Base-by-base conservation (phyloP, 805 yeast species). In the Kluyveromyces aestuarii region DNA sequence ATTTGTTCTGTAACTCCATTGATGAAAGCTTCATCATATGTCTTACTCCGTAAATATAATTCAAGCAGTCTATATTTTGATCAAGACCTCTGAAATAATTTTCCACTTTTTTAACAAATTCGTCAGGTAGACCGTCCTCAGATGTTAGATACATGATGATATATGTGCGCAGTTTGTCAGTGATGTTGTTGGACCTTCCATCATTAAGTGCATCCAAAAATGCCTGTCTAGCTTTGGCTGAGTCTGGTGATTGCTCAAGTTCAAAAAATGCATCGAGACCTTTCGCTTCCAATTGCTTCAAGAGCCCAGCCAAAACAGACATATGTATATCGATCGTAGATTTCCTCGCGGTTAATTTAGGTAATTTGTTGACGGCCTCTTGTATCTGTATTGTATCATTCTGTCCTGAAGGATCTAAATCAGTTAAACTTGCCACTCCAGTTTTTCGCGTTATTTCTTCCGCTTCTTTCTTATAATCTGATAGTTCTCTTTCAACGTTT, bases 311-410 rank as follows among this genome's bases (percentile, higher is more conserved):
- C 52, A 95, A 79, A 25, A 93, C 90, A 59, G 87, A 89, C 96
- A 93, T 91, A 69, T 93, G 99, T 82, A 87, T 86, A 69, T 93
- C 99, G 57, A 93, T 83, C 33, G 88, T 80, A 47, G 81, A 74
- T 65, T 93, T 93, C 58, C 95, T 79, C 7, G 88, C 86, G 0
- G 97, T 87, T 52, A 93, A 72, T 64, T 89, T 96, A 2, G 99
- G 99, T 49, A 93, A 75, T 35, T 88, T 89, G 45, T 89, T 89
- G 40, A 93, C 89, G 9, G 96, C 97, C 55, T 81, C 87, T 64
- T 82, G 89, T 48, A 83, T 82, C 54, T 82, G 81, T 46, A 76
- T 67, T 1, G 89, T 83, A 54, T 82, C 87, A 43, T 69, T 72
- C 27, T 70, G 64, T 25, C 69, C 63, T 44, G 55, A 60, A 38